Base-by-base conservation (phyloP, 768 basidiomycete genomes). In the Sporobolomyces roseus region DNA sequence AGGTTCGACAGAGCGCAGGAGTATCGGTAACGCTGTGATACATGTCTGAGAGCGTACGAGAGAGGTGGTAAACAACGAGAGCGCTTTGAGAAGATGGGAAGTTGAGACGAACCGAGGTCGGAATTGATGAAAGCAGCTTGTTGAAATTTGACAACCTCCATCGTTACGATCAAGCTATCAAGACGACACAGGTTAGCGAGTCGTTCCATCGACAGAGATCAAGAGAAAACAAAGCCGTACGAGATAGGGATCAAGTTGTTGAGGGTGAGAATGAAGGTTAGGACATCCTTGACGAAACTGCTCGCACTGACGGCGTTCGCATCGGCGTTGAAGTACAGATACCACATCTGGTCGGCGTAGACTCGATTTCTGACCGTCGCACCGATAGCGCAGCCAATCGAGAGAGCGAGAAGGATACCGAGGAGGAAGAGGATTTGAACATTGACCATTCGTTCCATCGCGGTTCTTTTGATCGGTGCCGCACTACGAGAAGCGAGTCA, bases 211-310 rank as follows among this genome's bases (percentile, higher is more conserved):
- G n/a, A 35, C 17, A 6, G 4, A 23, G 13, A 14, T 3, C 10
- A 36, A 23, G 6, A 3, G 12, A 36, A 21, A 19, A 4, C 19
- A 21, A 14, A 14, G 32, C 76, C 80, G 52, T 60, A 81, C 63
- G 94, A 98, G 76, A 99, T 99, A 5, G 94, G 94, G 68, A 99
- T 98, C 74, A 99, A 84, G 81, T 98, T 99, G 82, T 97, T 98
- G 29, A 66, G 30, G 10, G 61, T 63, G 36, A 99, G 94, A 79
- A 98, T 90, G 82, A 97, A 99, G 14, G 96, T 98, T 45, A 99
- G 83, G 65, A 98, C 91, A 78, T 99, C 94, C 91, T 96, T 91
- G 58, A 90, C 83, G 77, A 93, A 93, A 52, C 82, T 82, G 77
- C 84, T 86, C 63, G 88, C 80, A 69, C 78, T 80, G 7, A 77